A percentile compares a stretch with the other conserved stretches of the same genome.
Conservation (phyloP, 805 yeast genomes). For the Nakazawaea sp. region DNA sequence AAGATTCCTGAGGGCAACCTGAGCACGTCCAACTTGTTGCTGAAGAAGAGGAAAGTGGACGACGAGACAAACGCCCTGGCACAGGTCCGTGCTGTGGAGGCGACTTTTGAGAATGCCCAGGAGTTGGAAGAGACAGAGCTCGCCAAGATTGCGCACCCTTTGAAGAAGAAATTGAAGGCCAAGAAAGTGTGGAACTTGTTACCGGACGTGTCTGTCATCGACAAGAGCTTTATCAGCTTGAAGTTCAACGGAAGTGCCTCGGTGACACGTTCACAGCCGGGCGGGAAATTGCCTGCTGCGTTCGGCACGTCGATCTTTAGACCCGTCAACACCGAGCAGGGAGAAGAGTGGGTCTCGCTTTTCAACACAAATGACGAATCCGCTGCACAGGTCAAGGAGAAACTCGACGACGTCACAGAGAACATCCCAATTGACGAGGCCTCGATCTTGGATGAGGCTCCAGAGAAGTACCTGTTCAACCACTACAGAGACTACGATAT, state of each 20-base stretch:
- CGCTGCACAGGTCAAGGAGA: conserved; percentile 23
- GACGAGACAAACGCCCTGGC: conserved; percentile 47
- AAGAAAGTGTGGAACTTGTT: conserved; percentile 72
- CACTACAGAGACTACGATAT: conserved; percentile 80
- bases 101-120: conserved; percentile 62
- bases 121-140: conserved; percentile 32
- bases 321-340: conserved; percentile 61
- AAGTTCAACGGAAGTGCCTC: conserved; percentile 59
- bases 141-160: conserved; percentile 63
- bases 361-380: conserved; percentile 39
- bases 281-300: conserved; percentile 24
- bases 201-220: conserved; percentile 91
- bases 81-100: conserved; percentile 67
- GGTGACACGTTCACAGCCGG: conserved; percentile 26
- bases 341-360: conserved; percentile 73
- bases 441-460: conserved; percentile 32
- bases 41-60: conserved; percentile 14
- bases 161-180: conserved; percentile 64
- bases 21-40: neutral
- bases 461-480: conserved; percentile 43
- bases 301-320: conserved; percentile 57
- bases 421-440: conserved; percentile 35
- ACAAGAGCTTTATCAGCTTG: conserved; percentile 60
- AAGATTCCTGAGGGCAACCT: conserved; percentile 15
- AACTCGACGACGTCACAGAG: conserved; percentile 40